Base-by-base conservation (phyloP, 2,329 filamentous ascomycete species). In the Aureobasidium melanogenum region DNA sequence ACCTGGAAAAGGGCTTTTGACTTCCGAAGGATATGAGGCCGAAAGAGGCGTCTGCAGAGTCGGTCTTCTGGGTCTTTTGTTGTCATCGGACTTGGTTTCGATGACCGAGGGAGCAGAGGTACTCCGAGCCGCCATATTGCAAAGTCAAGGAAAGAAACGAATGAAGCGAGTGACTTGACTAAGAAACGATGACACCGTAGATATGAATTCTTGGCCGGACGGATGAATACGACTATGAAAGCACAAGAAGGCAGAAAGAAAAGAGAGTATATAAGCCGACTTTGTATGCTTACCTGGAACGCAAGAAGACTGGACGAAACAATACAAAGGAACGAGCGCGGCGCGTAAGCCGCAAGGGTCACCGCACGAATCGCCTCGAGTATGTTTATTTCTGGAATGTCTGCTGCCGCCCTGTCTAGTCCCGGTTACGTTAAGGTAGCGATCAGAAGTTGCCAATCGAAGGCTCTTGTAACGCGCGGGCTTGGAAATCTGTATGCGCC, bases 1-100 rank as follows among this genome's bases (percentile, higher is more conserved):
- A 55, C 77, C 78, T 52, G 85, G 85, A 70, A 88, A 80, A 52
- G 89, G 89, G 66, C 87, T 92, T 66, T 82, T 69, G 60, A 80
- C 69, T 69, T 80, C 78, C 5, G 78, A 80, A 8, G 78, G 78
- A 63, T 79, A 80, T 30, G 76, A 83, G 50, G 86, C 84, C 65
- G 84, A 84, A 62, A 84, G 80, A 67, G 85, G 86, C 63, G 81
- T 80, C 69, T 78, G 78, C 63, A 80, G 71, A 38, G 73, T 71
- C 62, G 74, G 64, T 60, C 75, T 73, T 69, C 78, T 79, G 58
- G 72, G 61, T 36, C 62, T 61, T n/a, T 39, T 59, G 60, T 72
- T 66, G 63, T 70, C 69, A 47, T 68, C 69, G 47, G 69, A 67
- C 39, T 69, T 70, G 47, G 70, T 69, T 32, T 71, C 71, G 28